These are phyloP conservation scores for Pestalotiopsis sp. DNA, from an alignment of 2,329 filamentous ascomycete genomes.

Conservation along the genomic window DNA sequence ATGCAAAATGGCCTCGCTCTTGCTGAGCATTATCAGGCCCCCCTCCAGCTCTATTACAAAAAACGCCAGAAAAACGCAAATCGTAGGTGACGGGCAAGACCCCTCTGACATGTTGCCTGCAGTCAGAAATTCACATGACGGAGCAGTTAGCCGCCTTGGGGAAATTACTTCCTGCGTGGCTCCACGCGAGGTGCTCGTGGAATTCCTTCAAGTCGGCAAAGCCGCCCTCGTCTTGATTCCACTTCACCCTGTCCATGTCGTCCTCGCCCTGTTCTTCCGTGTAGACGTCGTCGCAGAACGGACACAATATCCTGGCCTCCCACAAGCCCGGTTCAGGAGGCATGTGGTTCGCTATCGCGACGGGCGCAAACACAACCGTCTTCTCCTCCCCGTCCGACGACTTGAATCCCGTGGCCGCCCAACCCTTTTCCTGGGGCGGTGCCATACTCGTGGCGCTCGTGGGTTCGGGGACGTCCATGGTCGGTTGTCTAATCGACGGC, in stretches of 20 bases:
- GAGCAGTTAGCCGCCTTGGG: slow-evolving; percentile 43
- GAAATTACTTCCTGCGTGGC: slow-evolving; percentile 44
- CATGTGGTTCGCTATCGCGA: slow-evolving; percentile 61
- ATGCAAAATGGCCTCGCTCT: background rate
- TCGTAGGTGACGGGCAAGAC: background rate
- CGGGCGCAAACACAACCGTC: slow-evolving; percentile 56
- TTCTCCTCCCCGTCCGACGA: slow-evolving; percentile 47
- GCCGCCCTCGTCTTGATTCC: slow-evolving; percentile 48
- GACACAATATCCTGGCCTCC: slow-evolving; percentile 54
- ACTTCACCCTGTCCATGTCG: slow-evolving; percentile 52
- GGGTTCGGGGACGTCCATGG: slow-evolving; percentile 19
- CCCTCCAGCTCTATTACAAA: background rate
- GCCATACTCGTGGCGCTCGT: slow-evolving; percentile 18
- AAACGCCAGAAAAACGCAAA: background rate
- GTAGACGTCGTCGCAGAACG: slow-evolving; percentile 58
- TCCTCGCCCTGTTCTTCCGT: slow-evolving; percentile 52
- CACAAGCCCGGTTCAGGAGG: slow-evolving; percentile 53
- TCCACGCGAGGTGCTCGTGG: slow-evolving; percentile 60
- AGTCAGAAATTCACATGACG: slow-evolving; percentile 44
- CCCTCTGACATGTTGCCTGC: background rate
- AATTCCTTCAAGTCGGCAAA: slow-evolving; percentile 53
- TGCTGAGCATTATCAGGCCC: background rate
- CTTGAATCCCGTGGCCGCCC: slow-evolving; percentile 53
- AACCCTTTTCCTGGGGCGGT: slow-evolving; percentile 40
- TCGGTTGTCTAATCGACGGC: slow-evolving; percentile 43